Evolutionary conservation across 139 green algal genomes (phyloP).

Genomic region (Chlorella sorokiniana): DNA sequence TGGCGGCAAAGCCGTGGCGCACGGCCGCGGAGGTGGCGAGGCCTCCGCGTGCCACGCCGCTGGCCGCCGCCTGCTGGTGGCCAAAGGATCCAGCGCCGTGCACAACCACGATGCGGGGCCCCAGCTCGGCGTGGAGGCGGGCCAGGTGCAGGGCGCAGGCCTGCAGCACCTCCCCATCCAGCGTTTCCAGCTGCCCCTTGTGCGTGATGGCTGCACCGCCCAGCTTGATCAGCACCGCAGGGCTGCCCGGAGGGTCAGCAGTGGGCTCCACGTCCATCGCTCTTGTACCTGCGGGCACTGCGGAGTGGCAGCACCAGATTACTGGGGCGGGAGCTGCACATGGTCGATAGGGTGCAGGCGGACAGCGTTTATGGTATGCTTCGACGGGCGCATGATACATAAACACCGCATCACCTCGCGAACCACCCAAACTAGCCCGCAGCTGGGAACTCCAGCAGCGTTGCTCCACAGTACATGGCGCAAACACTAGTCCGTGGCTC

Average conservation of each 20-base stretch:
- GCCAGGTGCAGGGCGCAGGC: not conserved
- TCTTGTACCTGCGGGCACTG: too few species aligned
- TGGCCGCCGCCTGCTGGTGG: constrained; percentile 54
- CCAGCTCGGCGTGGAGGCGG: not conserved
- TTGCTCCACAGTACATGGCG: too few species aligned
- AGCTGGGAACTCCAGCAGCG: too few species aligned
- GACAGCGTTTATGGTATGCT: too few species aligned
- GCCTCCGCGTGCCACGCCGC: constrained; percentile 51
- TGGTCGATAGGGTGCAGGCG: too few species aligned
- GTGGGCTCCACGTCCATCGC: not conserved
- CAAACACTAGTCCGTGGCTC: too few species aligned
- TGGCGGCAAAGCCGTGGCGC: constrained; percentile 51
- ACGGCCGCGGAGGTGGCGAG: constrained; percentile 9
- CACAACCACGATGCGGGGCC: constrained; percentile 52
- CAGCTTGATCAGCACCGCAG: not conserved
- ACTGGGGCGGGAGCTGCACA: too few species aligned
- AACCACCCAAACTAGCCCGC: too few species aligned
- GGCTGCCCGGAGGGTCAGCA: too few species aligned
- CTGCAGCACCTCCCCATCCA: constrained; percentile 48
- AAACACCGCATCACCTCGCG: too few species aligned
- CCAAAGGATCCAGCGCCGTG: constrained; percentile 80
- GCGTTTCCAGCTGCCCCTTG: constrained; percentile 56
- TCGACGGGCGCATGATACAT: too few species aligned
- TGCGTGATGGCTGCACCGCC: constrained; percentile 58
- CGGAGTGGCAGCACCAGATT: too few species aligned